Percentiles rank a stretch among this genome's conserved stretches.
These are phyloP conservation scores for Delonix regia DNA, from an alignment of 306 rosid genomes.

Conservation along the genomic window DNA sequence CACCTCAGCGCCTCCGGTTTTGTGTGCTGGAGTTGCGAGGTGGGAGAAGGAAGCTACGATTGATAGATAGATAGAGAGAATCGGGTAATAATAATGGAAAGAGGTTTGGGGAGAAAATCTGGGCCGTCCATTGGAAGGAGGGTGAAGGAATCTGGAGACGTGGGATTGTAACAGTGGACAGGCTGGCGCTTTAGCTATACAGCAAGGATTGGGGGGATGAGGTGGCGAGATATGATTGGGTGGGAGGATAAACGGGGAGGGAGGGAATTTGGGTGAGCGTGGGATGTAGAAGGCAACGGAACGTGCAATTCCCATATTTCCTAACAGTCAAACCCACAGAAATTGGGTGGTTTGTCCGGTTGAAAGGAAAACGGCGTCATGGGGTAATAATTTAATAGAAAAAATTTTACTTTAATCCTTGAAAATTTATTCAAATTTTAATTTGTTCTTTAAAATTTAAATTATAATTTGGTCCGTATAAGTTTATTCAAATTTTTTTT, in stretches of 20 bases:
- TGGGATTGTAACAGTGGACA: conserved; percentile 41
- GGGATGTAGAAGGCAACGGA: too few species aligned
- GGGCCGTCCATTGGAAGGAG: conserved; percentile 28
- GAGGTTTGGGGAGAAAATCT: conserved; percentile 18
- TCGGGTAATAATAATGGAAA: not conserved
- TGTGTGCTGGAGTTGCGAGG: not conserved
- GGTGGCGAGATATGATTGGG: conserved; percentile 5
- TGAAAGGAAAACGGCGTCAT: not conserved
- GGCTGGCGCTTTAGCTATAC: conserved; percentile 35
- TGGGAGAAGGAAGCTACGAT: not conserved
- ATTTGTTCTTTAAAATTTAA: too few species aligned
- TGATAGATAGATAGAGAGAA: not conserved
- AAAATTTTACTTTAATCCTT: too few species aligned
- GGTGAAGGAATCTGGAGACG: conserved; percentile 14
- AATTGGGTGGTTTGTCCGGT: too few species aligned
- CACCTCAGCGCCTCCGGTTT: not conserved
- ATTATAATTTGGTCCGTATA: too few species aligned
- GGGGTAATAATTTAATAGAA: too few species aligned
- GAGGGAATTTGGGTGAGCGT: too few species aligned
- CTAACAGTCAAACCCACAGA: not conserved
- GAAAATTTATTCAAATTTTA: too few species aligned
- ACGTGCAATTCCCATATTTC: not conserved
- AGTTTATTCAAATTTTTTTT: too few species aligned
- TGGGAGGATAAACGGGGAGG: too few species aligned
- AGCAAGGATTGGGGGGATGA: not conserved